Evolutionary conservation across 352 stramenopile genomes (phyloP), one percentile per base, ranked within the genome.

Genomic region (Phytophthora aleatoria): DNA sequence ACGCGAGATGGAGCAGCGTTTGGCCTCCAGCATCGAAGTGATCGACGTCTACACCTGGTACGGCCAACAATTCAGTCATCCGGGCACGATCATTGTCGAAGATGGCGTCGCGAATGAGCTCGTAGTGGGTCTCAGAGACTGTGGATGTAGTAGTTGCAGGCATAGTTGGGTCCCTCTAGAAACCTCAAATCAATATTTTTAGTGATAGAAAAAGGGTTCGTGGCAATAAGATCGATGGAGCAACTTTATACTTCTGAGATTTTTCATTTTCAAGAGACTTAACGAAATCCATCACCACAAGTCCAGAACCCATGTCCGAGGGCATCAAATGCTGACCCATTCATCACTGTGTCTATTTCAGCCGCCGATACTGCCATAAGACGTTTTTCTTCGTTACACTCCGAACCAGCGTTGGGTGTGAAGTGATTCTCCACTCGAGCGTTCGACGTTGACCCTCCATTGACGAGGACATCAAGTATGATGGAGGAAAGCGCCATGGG

Each of bases 1-100:
- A 81, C 38, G 84, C 84, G 31, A 92, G 67, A 48, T 92, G 84
- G 42, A 92, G 64, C 67, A 92, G 43, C 16, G 84, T 92, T 59
- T 92, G 84, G 0, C 84, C 84, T 3, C 80, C 80, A 38, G 84
- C 78, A 44, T 92, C 84, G n/a, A 85, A 85, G 45, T 91, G 76
- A 54, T 92, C 83, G 8, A 90, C 75, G 26, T 92, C 80, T 0
- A 90, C 70, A 1, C 71, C 70, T 1, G 76, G 56, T 9, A 45
- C 27, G 0, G 57, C 45, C 30, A 92, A 42, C 6, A 90, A 56
- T 45, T 90, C 73, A 0, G 78, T 50, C 6, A 87, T 72, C 3
- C 76, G 77, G 26, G 63, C 61, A 3, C 63, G 55, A 50, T 91
- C 78, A 50, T 91, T 82, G 52, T 91, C 80, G 47, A 90, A 92